Conservation (phyloP, 2,329 filamentous ascomycete species). For the Pseudogymnoascus sp. region DNA sequence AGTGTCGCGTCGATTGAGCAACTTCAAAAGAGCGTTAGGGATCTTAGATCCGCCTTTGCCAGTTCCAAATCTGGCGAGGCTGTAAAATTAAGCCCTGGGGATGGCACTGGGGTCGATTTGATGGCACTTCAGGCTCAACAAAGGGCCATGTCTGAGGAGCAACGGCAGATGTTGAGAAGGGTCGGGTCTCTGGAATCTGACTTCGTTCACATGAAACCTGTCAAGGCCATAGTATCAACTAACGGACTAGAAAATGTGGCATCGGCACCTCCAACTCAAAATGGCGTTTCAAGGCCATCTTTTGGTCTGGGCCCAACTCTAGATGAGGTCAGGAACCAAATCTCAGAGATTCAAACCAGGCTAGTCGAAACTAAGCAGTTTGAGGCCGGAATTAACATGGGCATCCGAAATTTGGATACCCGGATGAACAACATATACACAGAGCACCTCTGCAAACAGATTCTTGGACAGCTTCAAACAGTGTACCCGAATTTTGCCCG, state of each 20-base stretch:
- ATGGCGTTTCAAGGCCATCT: neutral
- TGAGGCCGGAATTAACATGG: constrained; percentile 9
- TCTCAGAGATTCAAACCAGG: neutral
- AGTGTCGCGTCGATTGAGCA: no score
- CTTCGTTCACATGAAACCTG: neutral
- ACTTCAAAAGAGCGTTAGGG: no score
- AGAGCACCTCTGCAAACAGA: constrained; percentile 28
- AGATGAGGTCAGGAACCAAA: neutral
- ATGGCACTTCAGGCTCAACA: neutral
- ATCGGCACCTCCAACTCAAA: constrained; percentile 6
- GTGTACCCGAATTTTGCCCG: constrained; percentile 6
- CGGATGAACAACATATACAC: constrained; percentile 25
- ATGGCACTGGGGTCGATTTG: no score
- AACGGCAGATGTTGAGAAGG: neutral
- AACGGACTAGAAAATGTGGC: neutral
- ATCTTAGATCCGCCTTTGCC: no score
- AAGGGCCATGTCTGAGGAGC: neutral
- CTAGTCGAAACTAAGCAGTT: neutral
- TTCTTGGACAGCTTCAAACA: constrained; percentile 18
- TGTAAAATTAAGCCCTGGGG: no score
- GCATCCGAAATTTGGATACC: constrained; percentile 13
- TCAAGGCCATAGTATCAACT: neutral
- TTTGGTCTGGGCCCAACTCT: constrained; percentile 1
- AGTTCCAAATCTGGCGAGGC: no score
- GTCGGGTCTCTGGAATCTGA: neutral